These are phyloP conservation scores for Calonectria montana DNA, from an alignment of 2,329 filamentous ascomycete species.

Conservation along the genomic window DNA sequence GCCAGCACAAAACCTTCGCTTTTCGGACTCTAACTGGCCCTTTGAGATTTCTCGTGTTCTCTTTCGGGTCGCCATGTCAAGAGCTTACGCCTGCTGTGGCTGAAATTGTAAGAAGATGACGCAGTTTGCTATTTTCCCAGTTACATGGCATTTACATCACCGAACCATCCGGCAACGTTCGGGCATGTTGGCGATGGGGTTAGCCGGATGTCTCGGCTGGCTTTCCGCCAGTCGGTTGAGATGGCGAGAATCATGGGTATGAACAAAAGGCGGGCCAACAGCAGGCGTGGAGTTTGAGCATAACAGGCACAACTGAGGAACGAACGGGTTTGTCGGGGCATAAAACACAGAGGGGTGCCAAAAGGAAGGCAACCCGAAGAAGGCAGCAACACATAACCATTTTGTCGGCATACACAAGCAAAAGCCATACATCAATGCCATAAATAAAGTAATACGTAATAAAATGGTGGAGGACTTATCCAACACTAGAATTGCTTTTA, in stretches of 20 bases:
- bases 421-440: background rate
- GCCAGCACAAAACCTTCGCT: conserved; percentile 10
- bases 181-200: background rate
- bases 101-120: background rate
- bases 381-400: background rate
- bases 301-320: background rate
- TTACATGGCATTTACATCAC: background rate
- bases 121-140: background rate
- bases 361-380: background rate
- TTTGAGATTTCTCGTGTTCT: background rate
- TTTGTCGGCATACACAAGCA: background rate
- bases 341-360: background rate
- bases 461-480: background rate
- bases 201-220: conserved; percentile 1
- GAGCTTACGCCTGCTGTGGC: background rate
- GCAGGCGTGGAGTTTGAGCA: background rate
- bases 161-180: background rate
- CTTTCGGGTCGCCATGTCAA: background rate
- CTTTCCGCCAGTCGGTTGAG: background rate
- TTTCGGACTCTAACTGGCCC: conserved; percentile 25
- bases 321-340: background rate
- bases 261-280: background rate
- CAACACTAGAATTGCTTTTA: background rate
- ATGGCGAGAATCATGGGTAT: background rate
- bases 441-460: background rate